Percentiles rank a stretch among this genome's conserved stretches.
phyloP scores from a whole-genome alignment of 371 early-diverging fungal species.

The Hamiltosporidium magnivora region DNA sequence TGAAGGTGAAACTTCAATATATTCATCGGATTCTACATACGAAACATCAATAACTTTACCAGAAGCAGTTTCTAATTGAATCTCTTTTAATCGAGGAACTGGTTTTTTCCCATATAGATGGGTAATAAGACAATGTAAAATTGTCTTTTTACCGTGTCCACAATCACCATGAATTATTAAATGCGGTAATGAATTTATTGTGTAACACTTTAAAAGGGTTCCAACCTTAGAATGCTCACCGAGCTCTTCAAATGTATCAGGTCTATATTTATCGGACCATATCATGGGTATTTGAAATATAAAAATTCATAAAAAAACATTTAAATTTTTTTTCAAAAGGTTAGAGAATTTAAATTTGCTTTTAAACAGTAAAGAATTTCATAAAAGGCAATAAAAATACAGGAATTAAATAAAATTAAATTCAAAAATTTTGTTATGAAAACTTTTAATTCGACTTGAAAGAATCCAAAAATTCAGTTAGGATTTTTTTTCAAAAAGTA shows the following conservation, averaged over 20 bases:
- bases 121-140: conserved; percentile 65
- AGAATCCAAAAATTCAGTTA: no score
- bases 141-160: conserved; percentile 90
- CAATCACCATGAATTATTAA: conserved; percentile 82
- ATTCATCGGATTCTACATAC: conserved; percentile 47
- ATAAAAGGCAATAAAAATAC: no score
- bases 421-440: no score
- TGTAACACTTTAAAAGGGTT: conserved; percentile 64
- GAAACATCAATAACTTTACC: conserved; percentile 68
- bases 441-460: no score
- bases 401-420: no score
- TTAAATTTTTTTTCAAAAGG: not conserved
- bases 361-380: no score
- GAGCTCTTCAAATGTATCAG: conserved; percentile 68
- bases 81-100: conserved; percentile 55
- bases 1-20: conserved; percentile 39
- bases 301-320: not conserved
- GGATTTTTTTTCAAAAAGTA: no score
- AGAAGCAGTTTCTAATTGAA: conserved; percentile 81
- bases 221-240: conserved; percentile 67
- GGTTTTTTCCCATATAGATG: conserved; percentile 43
- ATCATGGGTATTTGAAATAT: conserved; percentile 59
- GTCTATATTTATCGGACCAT: conserved; percentile 90
- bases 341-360: not conserved
- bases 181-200: conserved; percentile 65